These are phyloP conservation scores for Alloteropsis angusta DNA, from an alignment of 202 grass and related monocot genomes.

Conservation along the genomic window DNA sequence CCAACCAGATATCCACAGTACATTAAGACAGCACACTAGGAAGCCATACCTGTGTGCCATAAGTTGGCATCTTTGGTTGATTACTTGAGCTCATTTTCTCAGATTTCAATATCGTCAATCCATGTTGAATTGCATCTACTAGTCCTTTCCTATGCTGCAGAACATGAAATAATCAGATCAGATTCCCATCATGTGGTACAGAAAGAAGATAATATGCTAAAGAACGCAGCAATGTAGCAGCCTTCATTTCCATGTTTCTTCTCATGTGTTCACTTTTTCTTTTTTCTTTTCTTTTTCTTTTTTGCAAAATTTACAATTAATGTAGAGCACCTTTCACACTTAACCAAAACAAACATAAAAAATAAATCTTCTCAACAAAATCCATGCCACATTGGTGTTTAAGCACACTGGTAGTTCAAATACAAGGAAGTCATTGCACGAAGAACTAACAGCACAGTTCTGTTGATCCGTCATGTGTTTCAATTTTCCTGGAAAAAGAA, in stretches of 20 bases:
- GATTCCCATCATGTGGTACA: not conserved
- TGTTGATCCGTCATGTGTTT: not conserved
- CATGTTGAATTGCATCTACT: slow-evolving; percentile 79
- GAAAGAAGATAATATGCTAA: slow-evolving; percentile 4
- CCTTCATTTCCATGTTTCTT: slow-evolving; percentile 2
- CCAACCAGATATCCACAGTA: not conserved
- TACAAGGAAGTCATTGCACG: not conserved
- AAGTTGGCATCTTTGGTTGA: slow-evolving; percentile 93
- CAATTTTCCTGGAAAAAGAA: not conserved
- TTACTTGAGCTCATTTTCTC: slow-evolving; percentile 63
- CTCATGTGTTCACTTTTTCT: not conserved
- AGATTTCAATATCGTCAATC: slow-evolving; percentile 78
- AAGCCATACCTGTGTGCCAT: slow-evolving; percentile 80
- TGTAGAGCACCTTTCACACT: not conserved
- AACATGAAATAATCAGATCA: slow-evolving; percentile 10
- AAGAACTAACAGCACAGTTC: not conserved
- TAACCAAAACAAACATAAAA: not conserved
- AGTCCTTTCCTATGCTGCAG: slow-evolving; percentile 89
- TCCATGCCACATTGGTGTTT: not conserved
- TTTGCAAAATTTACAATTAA: not conserved
- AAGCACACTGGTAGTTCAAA: not conserved
- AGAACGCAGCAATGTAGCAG: not conserved
- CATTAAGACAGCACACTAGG: slow-evolving; percentile 12
- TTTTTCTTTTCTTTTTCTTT: not conserved
- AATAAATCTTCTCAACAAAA: not conserved